Base-by-base conservation (phyloP, 495 filamentous ascomycete genomes). In the Penicillium pancosmium region DNA sequence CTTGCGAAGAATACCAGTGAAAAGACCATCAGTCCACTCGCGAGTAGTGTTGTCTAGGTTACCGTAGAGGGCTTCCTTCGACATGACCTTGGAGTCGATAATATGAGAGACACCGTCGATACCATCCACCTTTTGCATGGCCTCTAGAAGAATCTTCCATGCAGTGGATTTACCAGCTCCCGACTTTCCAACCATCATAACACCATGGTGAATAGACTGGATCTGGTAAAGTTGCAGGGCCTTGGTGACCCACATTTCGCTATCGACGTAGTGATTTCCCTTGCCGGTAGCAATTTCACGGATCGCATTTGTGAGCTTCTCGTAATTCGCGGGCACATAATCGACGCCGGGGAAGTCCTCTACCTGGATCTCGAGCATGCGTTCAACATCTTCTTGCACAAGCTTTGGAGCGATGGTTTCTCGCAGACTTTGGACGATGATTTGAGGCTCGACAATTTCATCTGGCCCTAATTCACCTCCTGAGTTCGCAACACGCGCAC, bases 11-110 rank as follows among this genome's bases (percentile, higher is more conserved):
- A 97, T 99, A 67, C 95, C 94, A 35, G 94, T 99, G 74, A 98
- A 99, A 11, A 99, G 81, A 68, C 94, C 94, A 66, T 99, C 94
- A 0, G 93, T 97, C 94, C 94, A 99, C 74, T 99, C 94, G 64
- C 94, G 83, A 4, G 94, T 99, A 11, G 94, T 99, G 47, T 90
- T 93, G 72, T 99, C 94, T 33, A 99, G 80, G 63, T 84, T 97
- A 68, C 94, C 94, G 67, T 98, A 99, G 5, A 99, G 81, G 5
- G 88, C 88, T 73, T 99, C 94, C 75, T 99, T 99, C 35, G 93
- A 96, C 95, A 99, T 99, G 69, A 99, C 95, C 76, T 99, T 99
- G 21, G 93, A 93, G 73, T 99, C 94, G 61, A 99, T 99, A 63
- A 98, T 90, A 66, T 99, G 95, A 64, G 86, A 95, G 34, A 98